A percentile compares a stretch with the other conserved stretches of the same genome.
phyloP scores from a whole-genome alignment of 495 filamentous ascomycete species.

The Xylaria castorea region DNA sequence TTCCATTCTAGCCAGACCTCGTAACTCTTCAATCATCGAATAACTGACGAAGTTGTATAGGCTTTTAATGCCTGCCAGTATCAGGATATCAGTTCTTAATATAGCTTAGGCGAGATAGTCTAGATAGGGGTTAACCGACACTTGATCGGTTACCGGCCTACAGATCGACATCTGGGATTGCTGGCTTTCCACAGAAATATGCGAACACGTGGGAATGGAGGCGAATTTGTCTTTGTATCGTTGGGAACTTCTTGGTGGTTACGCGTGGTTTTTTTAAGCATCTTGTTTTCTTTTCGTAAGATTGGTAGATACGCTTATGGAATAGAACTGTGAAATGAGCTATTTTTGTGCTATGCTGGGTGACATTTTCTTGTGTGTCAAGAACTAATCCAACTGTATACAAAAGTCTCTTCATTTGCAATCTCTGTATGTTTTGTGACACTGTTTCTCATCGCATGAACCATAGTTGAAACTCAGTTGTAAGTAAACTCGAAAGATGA shows the following conservation, averaged over 20 bases:
- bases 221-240: neutral
- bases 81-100: too few species aligned
- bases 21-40: neutral
- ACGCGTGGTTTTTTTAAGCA: neutral
- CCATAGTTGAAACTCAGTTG: neutral
- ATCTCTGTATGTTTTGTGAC: too few species aligned
- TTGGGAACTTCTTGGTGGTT: neutral
- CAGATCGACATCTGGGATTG: neutral
- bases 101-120: neutral
- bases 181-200: neutral
- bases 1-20: neutral
- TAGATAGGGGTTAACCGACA: conserved; percentile 4
- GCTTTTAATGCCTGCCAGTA: neutral
- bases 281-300: neutral
- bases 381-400: too few species aligned
- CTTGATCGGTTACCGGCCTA: neutral
- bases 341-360: neutral
- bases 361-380: neutral
- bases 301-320: neutral
- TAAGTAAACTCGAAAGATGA: neutral
- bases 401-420: too few species aligned
- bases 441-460: neutral
- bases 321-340: neutral
- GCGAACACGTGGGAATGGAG: neutral
- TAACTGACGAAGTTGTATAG: neutral